Evolutionary conservation across 2,329 filamentous ascomycete species (phyloP).

Genomic region (Aspergillus eucalypticola): DNA sequence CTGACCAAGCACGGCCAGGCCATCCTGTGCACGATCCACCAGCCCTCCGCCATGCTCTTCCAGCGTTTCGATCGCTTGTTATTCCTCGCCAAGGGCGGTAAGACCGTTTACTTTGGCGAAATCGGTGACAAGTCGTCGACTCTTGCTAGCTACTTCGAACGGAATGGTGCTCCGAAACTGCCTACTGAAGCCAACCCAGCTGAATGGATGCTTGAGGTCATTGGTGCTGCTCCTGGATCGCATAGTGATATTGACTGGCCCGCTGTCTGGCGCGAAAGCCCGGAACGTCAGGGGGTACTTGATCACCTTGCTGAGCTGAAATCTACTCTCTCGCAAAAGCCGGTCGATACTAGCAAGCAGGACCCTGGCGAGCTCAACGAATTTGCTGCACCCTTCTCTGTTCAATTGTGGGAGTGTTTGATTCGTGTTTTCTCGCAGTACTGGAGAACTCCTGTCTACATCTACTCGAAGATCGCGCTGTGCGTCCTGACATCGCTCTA

Average conservation of each 20-base stretch:
- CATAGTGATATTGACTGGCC: constrained; percentile 67
- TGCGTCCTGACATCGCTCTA: constrained; percentile 69
- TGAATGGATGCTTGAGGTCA: constrained; percentile 69
- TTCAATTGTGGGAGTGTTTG: constrained; percentile 68
- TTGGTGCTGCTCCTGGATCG: constrained; percentile 64
- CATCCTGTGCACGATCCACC: constrained; percentile 95
- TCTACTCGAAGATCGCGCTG: constrained; percentile 76
- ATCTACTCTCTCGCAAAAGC: constrained; percentile 42
- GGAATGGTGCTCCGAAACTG: constrained; percentile 62
- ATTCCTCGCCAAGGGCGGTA: constrained; percentile 65
- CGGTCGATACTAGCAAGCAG: constrained; percentile 34
- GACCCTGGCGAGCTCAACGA: constrained; percentile 66
- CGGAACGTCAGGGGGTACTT: constrained; percentile 59
- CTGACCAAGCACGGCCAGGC: constrained; percentile 86
- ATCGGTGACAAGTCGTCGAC: constrained; percentile 62
- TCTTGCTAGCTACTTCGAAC: constrained; percentile 64
- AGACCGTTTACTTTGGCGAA: constrained; percentile 69
- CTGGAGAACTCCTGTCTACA: constrained; percentile 86
- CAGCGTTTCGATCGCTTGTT: constrained; percentile 73
- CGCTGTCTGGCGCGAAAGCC: constrained; percentile 60
- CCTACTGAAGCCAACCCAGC: constrained; percentile 68
- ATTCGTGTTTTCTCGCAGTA: constrained; percentile 84
- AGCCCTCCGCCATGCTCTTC: constrained; percentile 94
- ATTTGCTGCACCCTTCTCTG: constrained; percentile 73
- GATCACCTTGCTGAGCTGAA: constrained; percentile 57